Base-by-base conservation (phyloP, 371 early-diverging fungal species). In the Sporodiniella umbellata region DNA sequence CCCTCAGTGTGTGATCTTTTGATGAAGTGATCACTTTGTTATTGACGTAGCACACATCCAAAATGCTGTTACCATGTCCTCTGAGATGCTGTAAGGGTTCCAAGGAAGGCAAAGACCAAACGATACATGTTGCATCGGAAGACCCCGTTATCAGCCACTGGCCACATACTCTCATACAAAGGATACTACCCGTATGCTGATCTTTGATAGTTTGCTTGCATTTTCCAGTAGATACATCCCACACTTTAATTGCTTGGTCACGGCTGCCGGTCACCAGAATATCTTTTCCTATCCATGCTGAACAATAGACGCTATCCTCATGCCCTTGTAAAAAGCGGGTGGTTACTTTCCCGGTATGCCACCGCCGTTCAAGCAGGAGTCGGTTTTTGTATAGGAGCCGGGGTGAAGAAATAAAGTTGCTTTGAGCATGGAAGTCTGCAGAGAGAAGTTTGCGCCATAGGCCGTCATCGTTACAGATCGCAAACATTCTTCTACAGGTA, bases 271-370 rank as follows among this genome's bases (percentile, higher is more conserved):
- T 91, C 11, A 95, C 83, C 24, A 98, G 75, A 33, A 79, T 78
- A 35, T 87, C 58, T 85, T 90, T 58, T 82, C 33, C 46, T 1
- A 71, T 50, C 62, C 73, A 92, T 53, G 93, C 96, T 23, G 98
- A 77, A 57, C 96, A 96, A 59, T 99, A 94, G 0, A 99, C 91
- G 42, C 92, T 88, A 56, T 97, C 98, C 15, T 57, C 52, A 63
- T 99, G 99, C 0, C 99, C 96, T 3, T 62, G 50, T 17, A 90
- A 62, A 38, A 69, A 80, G 22, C 62, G 70, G 14, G 63, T 64
- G 7, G 58, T 58, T 1, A 60, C 60, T 18, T 69, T 54, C 3
- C 75, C 75, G 8, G 56, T 48, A 7, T 49, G 55, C 75, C 75
- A 75, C n/a, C 70, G 64, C 23, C 28, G 55, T 12, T 25, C 51